These are phyloP conservation scores for Hydnum rufescens DNA, from an alignment of 768 basidiomycete species.

Conservation along the genomic window DNA sequence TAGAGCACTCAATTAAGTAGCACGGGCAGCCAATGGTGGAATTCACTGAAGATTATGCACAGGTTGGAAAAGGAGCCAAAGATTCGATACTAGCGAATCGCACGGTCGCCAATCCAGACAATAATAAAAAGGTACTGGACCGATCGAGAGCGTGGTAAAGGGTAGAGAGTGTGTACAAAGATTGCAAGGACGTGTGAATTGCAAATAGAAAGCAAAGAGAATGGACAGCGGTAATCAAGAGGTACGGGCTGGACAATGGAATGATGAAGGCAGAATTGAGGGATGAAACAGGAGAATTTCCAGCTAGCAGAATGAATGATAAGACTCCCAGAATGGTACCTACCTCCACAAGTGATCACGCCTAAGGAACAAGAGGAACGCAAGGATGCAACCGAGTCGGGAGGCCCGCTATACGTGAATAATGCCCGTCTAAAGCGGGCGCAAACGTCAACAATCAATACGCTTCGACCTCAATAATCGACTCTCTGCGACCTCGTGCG, in stretches of 20 bases:
- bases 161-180: neutral
- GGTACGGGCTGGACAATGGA: neutral
- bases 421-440: neutral
- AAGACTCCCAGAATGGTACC: neutral
- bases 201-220: neutral
- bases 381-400: neutral
- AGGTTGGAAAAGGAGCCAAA: no score
- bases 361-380: neutral
- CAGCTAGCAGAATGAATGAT: neutral
- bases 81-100: neutral
- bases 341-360: neutral
- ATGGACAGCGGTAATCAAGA: neutral
- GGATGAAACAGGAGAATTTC: neutral
- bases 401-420: no score
- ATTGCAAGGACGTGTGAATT: neutral
- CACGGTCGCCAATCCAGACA: neutral
- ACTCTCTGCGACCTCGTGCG: constrained; percentile 59
- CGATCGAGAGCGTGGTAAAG: neutral
- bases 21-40: no score
- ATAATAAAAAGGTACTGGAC: neutral
- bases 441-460: neutral
- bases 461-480: neutral
- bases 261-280: neutral
- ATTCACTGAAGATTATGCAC: no score
- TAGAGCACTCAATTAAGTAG: no score